Percentiles rank a stretch among this genome's conserved stretches.
Evolutionary conservation across 2,329 filamentous ascomycete species (phyloP).

Genomic region (Exserohilum rostratum): DNA sequence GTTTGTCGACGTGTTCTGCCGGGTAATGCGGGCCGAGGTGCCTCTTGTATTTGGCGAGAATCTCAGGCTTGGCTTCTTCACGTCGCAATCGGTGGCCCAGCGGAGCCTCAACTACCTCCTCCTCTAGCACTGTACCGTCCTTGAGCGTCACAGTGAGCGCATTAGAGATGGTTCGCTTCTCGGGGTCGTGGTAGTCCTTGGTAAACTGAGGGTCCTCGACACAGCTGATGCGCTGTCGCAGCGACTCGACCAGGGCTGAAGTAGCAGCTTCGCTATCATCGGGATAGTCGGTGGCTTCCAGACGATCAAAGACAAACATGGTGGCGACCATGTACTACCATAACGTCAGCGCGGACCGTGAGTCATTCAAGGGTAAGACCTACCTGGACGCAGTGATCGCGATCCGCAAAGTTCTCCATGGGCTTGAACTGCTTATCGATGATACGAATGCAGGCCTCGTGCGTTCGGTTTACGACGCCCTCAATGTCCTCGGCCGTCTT

Average conservation of each 20-base stretch:
- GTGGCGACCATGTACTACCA: slow-evolving; percentile 87
- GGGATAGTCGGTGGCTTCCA: slow-evolving; percentile 90
- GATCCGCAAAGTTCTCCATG: slow-evolving; percentile 99
- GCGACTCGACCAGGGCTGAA: slow-evolving; percentile 84
- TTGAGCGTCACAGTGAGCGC: slow-evolving; percentile 93
- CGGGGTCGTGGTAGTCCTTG: slow-evolving; percentile 90
- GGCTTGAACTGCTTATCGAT: slow-evolving; percentile 99
- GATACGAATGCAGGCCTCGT: slow-evolving; percentile 98
- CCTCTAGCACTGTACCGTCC: slow-evolving; percentile 88
- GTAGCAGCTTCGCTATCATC: slow-evolving; percentile 92
- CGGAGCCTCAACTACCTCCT: slow-evolving; percentile 91
- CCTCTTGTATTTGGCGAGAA: slow-evolving; percentile 92
- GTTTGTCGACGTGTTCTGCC: slow-evolving; percentile 76
- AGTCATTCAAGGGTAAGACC: slow-evolving; percentile 11
- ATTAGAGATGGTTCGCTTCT: slow-evolving; percentile 95
- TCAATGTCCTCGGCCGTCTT: slow-evolving; percentile 93
- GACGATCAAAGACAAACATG: slow-evolving; percentile 94
- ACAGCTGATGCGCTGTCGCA: slow-evolving; percentile 92
- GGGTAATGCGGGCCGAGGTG: slow-evolving; percentile 86
- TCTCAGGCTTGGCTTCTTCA: slow-evolving; percentile 97
- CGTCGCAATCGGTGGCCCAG: slow-evolving; percentile 88
- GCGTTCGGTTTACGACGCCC: slow-evolving; percentile 89
- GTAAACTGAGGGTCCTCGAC: slow-evolving; percentile 97
- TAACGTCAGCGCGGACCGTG: slow-evolving; percentile 26
- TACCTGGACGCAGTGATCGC: slow-evolving; percentile 96